A percentile compares a stretch with the other conserved stretches of the same genome.
These are phyloP conservation scores for Plasmodium fragile DNA, from an alignment of 169 alveolate species.

Conservation along the genomic window DNA sequence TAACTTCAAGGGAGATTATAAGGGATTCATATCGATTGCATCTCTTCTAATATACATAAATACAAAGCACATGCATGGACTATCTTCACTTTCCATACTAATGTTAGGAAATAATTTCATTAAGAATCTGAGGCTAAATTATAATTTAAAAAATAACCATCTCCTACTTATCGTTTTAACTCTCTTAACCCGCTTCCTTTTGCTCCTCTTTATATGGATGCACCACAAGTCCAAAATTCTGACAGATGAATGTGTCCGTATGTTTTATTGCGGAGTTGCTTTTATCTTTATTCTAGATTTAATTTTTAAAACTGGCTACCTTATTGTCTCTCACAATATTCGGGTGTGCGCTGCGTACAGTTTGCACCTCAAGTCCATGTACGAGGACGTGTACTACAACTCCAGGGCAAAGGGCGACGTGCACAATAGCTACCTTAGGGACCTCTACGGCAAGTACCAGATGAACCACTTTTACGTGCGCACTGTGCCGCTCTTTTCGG, in stretches of 20 bases:
- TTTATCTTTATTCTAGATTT: constrained; percentile 10
- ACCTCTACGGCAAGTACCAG: constrained; percentile 34
- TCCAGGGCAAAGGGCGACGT: neutral
- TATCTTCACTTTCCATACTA: constrained; percentile 31
- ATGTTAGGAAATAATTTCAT: constrained; percentile 66
- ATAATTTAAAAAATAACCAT: constrained; percentile 46
- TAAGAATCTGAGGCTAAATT: constrained; percentile 47
- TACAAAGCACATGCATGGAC: constrained; percentile 70
- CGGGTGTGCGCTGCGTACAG: constrained; percentile 8
- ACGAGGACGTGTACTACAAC: constrained; percentile 37
- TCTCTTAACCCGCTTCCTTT: constrained; percentile 20
- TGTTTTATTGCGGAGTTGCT: constrained; percentile 8
- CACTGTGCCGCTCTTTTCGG: constrained; percentile 63
- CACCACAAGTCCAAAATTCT: constrained; percentile 6
- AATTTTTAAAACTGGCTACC: constrained; percentile 24
- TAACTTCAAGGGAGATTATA: constrained; percentile 46
- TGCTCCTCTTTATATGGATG: constrained; percentile 32
- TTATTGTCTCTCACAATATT: constrained; percentile 30
- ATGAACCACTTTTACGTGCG: constrained; percentile 30
- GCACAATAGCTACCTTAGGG: neutral
- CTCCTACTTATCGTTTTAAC: constrained; percentile 4
- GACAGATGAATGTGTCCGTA: neutral
- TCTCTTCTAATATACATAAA: constrained; percentile 52
- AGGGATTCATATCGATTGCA: constrained; percentile 65
- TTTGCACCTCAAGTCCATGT: constrained; percentile 45